Evolutionary conservation across 805 yeast species (phyloP), one percentile per base, ranked within the genome.

Genomic region (Jamesozyma piceae): DNA sequence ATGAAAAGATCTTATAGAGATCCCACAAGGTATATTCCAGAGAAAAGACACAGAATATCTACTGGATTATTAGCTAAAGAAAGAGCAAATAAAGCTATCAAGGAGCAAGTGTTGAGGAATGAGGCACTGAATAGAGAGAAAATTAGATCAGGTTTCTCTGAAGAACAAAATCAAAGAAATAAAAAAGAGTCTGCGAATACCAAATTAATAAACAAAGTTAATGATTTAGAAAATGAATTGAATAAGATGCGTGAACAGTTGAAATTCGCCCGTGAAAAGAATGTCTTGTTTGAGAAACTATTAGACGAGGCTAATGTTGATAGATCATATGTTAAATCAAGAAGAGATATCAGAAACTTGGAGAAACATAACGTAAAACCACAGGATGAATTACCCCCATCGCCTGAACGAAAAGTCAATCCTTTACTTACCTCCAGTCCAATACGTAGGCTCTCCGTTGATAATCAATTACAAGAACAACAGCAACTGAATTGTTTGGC

Each of bases 381-480:
- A 2, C 56, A 50, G 14, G 44, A 49, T 8, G 60, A 55, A 33
- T 43, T 59, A 17, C 64, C 64, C n/a, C 62, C 63, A 2, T 57
- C 63, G 11, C 52, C 52, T 17, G 45, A 44, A 29, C 39, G 52
- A 10, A 42, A 44, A 4, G 43, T 44, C 2, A 50, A 54, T 41
- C 66, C 66, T 4, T 39, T 60, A 21, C 52, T 58, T 40, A 62
- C 66, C 1, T 62, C 66, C 2, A 60, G 65, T 41, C 66, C 66
- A 10, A 52, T 57, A 39, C 49, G 48, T 24, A 41, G 47, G 35
- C 18, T 34, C 2, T 27, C 48, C 8, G 31, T 20, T 18, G 38
- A 39, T 11, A 24, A 38, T 19, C 17, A 26, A 38, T 19, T 11
- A 26, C n/a, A 20, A n/a, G 32, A 21, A 5, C 21, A 14, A n/a